Percentiles rank a stretch among this genome's conserved stretches.
phyloP scores from a whole-genome alignment of 1,139 yeast species.

The Yamadazyma taylorii region DNA sequence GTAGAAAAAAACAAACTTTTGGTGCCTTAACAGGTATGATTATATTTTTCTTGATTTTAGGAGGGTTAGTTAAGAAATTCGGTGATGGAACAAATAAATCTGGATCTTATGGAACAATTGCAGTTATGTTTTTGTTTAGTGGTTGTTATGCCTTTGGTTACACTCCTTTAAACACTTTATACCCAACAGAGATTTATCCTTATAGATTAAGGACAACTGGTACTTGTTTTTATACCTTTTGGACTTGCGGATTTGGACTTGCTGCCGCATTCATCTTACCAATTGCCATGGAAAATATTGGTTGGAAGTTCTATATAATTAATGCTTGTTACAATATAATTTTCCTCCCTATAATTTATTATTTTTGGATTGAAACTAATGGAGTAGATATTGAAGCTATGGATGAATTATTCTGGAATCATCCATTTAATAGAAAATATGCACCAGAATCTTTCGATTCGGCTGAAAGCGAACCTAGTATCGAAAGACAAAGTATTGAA shows the following conservation, averaged over 20 bases:
- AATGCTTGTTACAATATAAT: slow-evolving; percentile 14
- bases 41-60: slow-evolving; percentile 13
- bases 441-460: background rate
- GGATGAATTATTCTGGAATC: slow-evolving; percentile 8
- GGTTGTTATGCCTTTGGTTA: slow-evolving; percentile 16
- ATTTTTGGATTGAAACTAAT: slow-evolving; percentile 18
- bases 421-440: slow-evolving; percentile 2
- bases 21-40: slow-evolving; percentile 14
- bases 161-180: slow-evolving; percentile 15
- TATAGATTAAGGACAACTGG: slow-evolving; percentile 15
- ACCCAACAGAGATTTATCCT: slow-evolving; percentile 16
- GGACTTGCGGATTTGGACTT: slow-evolving; percentile 13
- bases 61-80: slow-evolving; percentile 15
- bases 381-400: slow-evolving; percentile 8
- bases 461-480: background rate
- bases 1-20: slow-evolving; percentile 13
- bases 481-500: background rate
- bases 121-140: slow-evolving; percentile 18
- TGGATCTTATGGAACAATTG: slow-evolving; percentile 16
- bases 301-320: slow-evolving; percentile 16
- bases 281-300: slow-evolving; percentile 13
- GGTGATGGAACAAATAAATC: slow-evolving; percentile 15
- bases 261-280: slow-evolving; percentile 14
- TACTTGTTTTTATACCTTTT: slow-evolving; percentile 6
- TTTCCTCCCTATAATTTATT: slow-evolving; percentile 15